These are phyloP conservation scores for Monilinia polystroma DNA, from an alignment of 2,329 filamentous ascomycete genomes.

Conservation along the genomic window DNA sequence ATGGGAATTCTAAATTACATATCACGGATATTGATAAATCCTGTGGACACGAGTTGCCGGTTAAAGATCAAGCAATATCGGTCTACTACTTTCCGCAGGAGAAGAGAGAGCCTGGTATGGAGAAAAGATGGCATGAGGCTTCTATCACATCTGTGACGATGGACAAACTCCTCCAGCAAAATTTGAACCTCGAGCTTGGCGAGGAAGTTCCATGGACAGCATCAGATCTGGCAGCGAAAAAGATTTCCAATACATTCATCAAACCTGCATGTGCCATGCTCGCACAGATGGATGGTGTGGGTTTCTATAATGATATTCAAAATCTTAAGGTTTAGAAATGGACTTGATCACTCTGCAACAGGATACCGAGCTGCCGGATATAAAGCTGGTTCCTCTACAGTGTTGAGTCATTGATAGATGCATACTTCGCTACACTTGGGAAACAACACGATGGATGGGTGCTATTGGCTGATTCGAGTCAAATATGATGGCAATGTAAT, in stretches of 20 bases:
- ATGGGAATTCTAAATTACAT: constrained; percentile 25
- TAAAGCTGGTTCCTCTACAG: background rate
- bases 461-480: background rate
- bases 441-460: background rate
- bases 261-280: constrained; percentile 30
- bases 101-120: constrained; percentile 3
- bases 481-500: background rate
- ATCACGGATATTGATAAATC: constrained; percentile 26
- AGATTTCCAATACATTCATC: constrained; percentile 24
- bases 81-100: constrained; percentile 20
- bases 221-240: constrained; percentile 17
- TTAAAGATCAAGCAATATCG: constrained; percentile 9
- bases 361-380: background rate
- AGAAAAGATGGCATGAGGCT: constrained; percentile 31
- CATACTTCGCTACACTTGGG: background rate
- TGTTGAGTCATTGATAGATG: background rate
- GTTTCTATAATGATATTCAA: constrained; percentile 31
- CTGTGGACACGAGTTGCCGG: constrained; percentile 10
- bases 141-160: constrained; percentile 26
- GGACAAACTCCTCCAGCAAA: constrained; percentile 27
- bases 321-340: background rate
- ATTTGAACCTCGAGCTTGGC: constrained; percentile 31
- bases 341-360: background rate
- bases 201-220: constrained; percentile 29
- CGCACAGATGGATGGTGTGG: constrained; percentile 34